Base-by-base conservation (phyloP, 345 rosid species). In the Rhizophora apiculata region DNA sequence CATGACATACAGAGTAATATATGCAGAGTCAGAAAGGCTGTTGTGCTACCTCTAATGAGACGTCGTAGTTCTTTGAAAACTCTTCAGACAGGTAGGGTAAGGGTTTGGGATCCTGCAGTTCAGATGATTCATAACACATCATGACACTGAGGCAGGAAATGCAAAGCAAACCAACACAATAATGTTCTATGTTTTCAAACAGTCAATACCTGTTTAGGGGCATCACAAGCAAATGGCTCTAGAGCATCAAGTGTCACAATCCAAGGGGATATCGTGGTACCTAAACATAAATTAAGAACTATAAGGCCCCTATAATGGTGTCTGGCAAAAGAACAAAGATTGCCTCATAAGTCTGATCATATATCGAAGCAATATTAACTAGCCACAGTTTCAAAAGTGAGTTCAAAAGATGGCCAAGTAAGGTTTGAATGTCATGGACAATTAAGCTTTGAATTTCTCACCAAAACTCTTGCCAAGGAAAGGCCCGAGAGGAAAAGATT, bases 201-300 rank as follows among this genome's bases (percentile, higher is more conserved):
- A 69, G 56, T 16, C 8, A 34, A 43, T 75, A 95, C 99, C 94
- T 92, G 97, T 71, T 86, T 81, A 52, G 96, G 92, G 67, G 96
- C 90, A 70, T 84, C 84, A 76, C 90, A 86, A 21, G 90, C 89
- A 72, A 95, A 95, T 75, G 93, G 91, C 72, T 90, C 87, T 8
- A 95, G 85, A 68, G 98, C 99, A 69, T 95, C 98, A 63, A 95
- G 85, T 27, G 98, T 88, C 74, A 95, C 99, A 78, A 92, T 92
- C 99, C 99, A 95, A 72, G 99, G 98, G 37, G 99, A 95, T 78
- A 92, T 43, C 0, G 99, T 88, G 62, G 99, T 95, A 62, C 96
- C 99, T 92, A 69, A 21, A 53, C 22, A 77, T 49, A 32, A 74
- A 64, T 60, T n/a, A 62, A 68, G 8, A 76, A 37, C 67, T 62